These are phyloP conservation scores for Penicillium nordicum DNA, from an alignment of 2,329 filamentous ascomycete genomes.

Conservation along the genomic window DNA sequence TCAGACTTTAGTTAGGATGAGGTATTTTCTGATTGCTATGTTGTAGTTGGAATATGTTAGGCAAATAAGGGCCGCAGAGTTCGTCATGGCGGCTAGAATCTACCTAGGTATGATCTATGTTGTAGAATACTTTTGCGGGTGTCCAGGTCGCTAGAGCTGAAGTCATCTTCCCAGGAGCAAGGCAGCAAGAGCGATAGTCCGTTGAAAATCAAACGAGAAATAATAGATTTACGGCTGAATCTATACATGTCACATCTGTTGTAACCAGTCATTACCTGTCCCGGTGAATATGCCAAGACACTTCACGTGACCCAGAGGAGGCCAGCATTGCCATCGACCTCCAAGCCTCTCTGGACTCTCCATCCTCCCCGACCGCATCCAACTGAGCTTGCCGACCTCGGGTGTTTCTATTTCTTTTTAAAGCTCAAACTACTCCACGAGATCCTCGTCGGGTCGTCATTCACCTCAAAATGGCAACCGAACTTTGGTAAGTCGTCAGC, in stretches of 20 bases:
- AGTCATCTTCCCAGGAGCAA: too few relatives aligned
- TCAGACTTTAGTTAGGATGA: too few relatives aligned
- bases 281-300: conserved; percentile 25
- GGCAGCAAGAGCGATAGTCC: too few relatives aligned
- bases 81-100: too few relatives aligned
- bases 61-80: too few relatives aligned
- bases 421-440: conserved; percentile 16
- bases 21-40: too few relatives aligned
- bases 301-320: conserved; percentile 31
- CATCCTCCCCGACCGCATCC: conserved; percentile 27
- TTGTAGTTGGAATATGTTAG: too few relatives aligned
- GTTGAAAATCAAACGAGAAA: too few relatives aligned
- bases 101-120: too few relatives aligned
- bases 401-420: conserved; percentile 14
- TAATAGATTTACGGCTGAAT: not conserved
- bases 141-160: too few relatives aligned
- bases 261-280: not conserved
- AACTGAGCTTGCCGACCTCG: conserved; percentile 22
- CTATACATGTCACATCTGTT: conserved; percentile 2
- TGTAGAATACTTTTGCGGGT: too few relatives aligned
- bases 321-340: conserved; percentile 37
- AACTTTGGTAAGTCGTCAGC: conserved; percentile 70
- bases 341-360: conserved; percentile 27
- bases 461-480: conserved; percentile 64
- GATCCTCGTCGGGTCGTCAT: conserved; percentile 16